phyloP scores from a whole-genome alignment of 1,284 basidiomycete genomes.

The Puccinia coronata region DNA sequence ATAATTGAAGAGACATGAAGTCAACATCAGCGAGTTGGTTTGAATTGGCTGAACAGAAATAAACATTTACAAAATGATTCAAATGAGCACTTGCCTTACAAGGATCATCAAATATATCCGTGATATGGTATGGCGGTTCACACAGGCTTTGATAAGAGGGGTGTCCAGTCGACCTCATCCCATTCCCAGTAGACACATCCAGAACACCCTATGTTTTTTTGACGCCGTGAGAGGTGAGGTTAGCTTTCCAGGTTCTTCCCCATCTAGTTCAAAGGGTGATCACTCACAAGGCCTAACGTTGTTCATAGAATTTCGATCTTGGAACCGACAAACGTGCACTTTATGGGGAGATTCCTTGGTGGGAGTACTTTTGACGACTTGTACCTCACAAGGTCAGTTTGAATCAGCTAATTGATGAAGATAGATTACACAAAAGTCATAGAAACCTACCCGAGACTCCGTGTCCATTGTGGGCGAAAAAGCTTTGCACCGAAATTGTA shows the following conservation, averaged over 20 bases:
- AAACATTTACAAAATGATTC: not conserved
- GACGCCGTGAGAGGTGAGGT: not conserved
- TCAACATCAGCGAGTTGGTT: too few species aligned
- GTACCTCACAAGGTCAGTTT: too few species aligned
- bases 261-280: not conserved
- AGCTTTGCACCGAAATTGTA: not conserved
- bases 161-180: slow-evolving; percentile 1
- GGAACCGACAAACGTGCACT: not conserved
- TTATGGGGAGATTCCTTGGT: not conserved
- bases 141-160: not conserved
- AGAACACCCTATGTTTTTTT: not conserved
- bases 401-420: too few species aligned
- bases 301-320: not conserved
- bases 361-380: too few species aligned
- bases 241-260: not conserved
- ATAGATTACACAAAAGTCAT: not conserved
- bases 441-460: not conserved
- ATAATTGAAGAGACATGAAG: too few species aligned
- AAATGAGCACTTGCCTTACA: too few species aligned
- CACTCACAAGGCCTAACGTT: slow-evolving; percentile 3
- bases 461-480: not conserved
- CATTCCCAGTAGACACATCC: not conserved
- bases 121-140: too few species aligned
- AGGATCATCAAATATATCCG: too few species aligned
- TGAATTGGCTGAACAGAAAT: too few species aligned